Conservation (phyloP, 805 yeast species). For the Cephaloascus albidus region DNA sequence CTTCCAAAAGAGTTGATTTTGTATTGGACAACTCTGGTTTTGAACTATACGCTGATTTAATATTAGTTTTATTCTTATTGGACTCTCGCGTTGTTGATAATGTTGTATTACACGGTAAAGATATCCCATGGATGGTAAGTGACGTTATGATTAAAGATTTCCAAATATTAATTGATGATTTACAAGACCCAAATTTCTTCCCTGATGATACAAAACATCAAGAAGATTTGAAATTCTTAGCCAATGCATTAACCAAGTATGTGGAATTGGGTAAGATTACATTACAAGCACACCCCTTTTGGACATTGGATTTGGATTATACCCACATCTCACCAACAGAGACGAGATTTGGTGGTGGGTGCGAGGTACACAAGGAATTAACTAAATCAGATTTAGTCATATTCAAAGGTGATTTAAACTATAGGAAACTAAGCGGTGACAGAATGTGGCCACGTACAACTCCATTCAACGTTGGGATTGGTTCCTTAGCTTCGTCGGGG, state of each 20-base stretch:
- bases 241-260: slow-evolving; percentile 32
- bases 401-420: slow-evolving; percentile 93
- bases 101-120: slow-evolving; percentile 79
- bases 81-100: slow-evolving; percentile 58
- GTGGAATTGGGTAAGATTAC: slow-evolving; percentile 36
- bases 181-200: slow-evolving; percentile 44
- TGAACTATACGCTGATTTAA: slow-evolving; percentile 54
- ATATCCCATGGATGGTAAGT: slow-evolving; percentile 95
- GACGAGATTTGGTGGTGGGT: slow-evolving; percentile 48
- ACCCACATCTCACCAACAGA: slow-evolving; percentile 56
- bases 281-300: slow-evolving; percentile 59
- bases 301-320: slow-evolving; percentile 78
- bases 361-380: slow-evolving; percentile 51
- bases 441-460: slow-evolving; percentile 81
- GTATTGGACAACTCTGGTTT: slow-evolving; percentile 93
- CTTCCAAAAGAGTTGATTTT: slow-evolving; percentile 56
- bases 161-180: slow-evolving; percentile 42
- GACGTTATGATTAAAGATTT: slow-evolving; percentile 88
- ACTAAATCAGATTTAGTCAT: slow-evolving; percentile 60
- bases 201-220: slow-evolving; percentile 35
- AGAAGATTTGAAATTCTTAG: slow-evolving; percentile 38
- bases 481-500: slow-evolving; percentile 52
- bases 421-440: slow-evolving; percentile 90
- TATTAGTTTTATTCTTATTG: slow-evolving; percentile 27
- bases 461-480: slow-evolving; percentile 62